A percentile compares a stretch with the other conserved stretches of the same genome.
Evolutionary conservation across 192 early-diverging fungal genomes (phyloP).

Genomic region (Geosiphon pyriformis): DNA sequence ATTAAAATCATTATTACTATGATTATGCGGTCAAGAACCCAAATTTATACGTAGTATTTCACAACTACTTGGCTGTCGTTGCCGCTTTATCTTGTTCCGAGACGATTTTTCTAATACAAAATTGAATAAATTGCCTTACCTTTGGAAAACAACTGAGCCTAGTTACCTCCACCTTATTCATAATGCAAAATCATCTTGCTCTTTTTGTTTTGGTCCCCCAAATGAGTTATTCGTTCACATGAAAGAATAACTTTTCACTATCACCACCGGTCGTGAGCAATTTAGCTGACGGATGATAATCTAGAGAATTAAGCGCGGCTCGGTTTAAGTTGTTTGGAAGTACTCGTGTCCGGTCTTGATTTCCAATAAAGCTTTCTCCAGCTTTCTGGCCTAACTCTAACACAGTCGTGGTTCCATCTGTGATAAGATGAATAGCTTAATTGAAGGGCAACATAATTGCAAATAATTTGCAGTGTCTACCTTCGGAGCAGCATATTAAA

Average conservation of each 20-base stretch:
- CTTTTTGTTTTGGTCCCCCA: too few species aligned
- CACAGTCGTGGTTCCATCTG: constrained; percentile 1
- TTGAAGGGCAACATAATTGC: neutral
- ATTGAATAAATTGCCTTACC: too few species aligned
- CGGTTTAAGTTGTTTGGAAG: neutral
- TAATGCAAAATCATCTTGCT: too few species aligned
- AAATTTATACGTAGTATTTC: too few species aligned
- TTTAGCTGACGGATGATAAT: constrained; percentile 8
- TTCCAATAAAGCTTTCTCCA: neutral
- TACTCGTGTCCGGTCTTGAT: neutral
- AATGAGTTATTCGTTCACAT: too few species aligned
- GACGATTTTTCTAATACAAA: too few species aligned
- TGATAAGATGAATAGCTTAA: neutral
- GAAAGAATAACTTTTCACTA: constrained; percentile 8
- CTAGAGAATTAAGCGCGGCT: constrained; percentile 15
- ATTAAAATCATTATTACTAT: too few species aligned
- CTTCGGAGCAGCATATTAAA: constrained; percentile 18
- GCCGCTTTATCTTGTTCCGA: too few species aligned
- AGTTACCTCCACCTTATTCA: too few species aligned
- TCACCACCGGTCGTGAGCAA: constrained; percentile 15
- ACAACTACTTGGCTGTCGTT: too few species aligned
- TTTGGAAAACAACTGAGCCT: too few species aligned
- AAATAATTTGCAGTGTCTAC: neutral
- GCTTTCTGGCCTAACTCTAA: neutral
- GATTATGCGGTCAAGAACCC: too few species aligned